phyloP scores from a whole-genome alignment of 1,284 basidiomycete species.

The Trichosporon inkin region DNA sequence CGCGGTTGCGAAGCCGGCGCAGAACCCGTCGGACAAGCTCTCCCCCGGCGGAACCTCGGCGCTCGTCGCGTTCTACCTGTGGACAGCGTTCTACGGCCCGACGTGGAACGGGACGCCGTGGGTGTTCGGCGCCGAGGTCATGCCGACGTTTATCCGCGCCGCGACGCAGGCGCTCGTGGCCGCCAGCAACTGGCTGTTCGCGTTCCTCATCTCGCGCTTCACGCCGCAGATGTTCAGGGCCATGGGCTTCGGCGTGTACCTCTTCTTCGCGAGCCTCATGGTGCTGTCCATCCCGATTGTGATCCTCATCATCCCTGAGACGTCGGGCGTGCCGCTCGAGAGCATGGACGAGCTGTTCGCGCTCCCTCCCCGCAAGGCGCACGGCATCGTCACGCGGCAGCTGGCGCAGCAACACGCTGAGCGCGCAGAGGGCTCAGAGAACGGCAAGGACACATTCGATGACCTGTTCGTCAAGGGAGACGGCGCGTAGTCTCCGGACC shows the following conservation, averaged over 20 bases:
- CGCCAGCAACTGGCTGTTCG: conserved; percentile 47
- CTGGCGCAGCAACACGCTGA: conserved; percentile 5
- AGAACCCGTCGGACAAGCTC: conserved; percentile 24
- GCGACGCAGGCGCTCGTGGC: conserved; percentile 43
- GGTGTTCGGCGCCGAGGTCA: conserved; percentile 47
- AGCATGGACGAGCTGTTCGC: conserved; percentile 28
- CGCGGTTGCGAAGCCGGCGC: conserved; percentile 30
- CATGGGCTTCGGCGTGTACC: conserved; percentile 43
- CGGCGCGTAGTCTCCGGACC: background rate
- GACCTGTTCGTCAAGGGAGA: background rate
- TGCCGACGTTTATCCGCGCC: conserved; percentile 44
- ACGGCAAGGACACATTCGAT: background rate
- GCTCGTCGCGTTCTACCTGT: conserved; percentile 46
- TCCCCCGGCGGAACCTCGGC: conserved; percentile 33
- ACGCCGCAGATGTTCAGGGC: conserved; percentile 35
- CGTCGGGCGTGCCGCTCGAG: conserved; percentile 19
- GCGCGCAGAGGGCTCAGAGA: background rate
- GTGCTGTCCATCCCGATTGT: conserved; percentile 35
- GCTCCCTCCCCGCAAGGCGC: conserved; percentile 17
- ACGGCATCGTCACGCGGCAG: conserved; percentile 11
- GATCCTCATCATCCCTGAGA: conserved; percentile 19
- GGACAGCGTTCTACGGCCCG: conserved; percentile 40
- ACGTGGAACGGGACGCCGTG: conserved; percentile 43
- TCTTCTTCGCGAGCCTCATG: conserved; percentile 47
- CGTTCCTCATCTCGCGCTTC: conserved; percentile 35